Conservation (phyloP, 2,329 filamentous ascomycete genomes). For the Pestalotiopsis sp. region DNA sequence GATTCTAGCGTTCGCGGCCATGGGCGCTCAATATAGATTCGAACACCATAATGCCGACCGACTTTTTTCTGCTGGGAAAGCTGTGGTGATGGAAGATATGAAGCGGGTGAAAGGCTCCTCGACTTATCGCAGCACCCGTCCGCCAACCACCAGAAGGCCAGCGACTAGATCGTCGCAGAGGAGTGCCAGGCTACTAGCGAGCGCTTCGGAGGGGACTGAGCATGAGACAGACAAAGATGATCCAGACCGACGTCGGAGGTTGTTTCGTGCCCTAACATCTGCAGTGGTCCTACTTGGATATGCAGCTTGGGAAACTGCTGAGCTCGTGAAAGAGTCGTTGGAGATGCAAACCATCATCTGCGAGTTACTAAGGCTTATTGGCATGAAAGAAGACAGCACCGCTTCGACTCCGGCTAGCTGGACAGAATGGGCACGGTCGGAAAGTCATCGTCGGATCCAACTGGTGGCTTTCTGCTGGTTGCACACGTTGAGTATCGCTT, state of each 20-base stretch:
- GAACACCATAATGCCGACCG: constrained; percentile 36
- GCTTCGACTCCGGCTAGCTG: constrained; percentile 22
- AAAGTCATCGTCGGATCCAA: constrained; percentile 35
- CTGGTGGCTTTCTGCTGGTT: constrained; percentile 40
- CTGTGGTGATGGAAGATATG: constrained; percentile 33
- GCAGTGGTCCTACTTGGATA: not conserved
- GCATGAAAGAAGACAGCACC: not conserved
- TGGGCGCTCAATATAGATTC: constrained; percentile 41
- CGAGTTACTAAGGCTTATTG: not conserved
- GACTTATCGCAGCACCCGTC: not conserved
- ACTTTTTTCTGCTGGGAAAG: constrained; percentile 34
- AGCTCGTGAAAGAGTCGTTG: not conserved
- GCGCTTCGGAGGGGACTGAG: not conserved
- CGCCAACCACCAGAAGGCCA: not conserved
- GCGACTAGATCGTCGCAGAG: not conserved
- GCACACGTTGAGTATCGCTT: constrained; percentile 39
- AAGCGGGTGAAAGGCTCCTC: constrained; percentile 17
- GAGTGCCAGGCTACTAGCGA: not conserved
- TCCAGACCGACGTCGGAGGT: not conserved
- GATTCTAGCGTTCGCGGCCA: constrained; percentile 31
- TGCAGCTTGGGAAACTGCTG: not conserved
- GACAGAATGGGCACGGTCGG: constrained; percentile 32
- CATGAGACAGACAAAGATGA: not conserved
- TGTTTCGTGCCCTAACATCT: not conserved
- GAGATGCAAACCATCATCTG: not conserved